phyloP scores from a whole-genome alignment of 768 basidiomycete genomes.

The Hygrophoropsis aurantiaca region DNA sequence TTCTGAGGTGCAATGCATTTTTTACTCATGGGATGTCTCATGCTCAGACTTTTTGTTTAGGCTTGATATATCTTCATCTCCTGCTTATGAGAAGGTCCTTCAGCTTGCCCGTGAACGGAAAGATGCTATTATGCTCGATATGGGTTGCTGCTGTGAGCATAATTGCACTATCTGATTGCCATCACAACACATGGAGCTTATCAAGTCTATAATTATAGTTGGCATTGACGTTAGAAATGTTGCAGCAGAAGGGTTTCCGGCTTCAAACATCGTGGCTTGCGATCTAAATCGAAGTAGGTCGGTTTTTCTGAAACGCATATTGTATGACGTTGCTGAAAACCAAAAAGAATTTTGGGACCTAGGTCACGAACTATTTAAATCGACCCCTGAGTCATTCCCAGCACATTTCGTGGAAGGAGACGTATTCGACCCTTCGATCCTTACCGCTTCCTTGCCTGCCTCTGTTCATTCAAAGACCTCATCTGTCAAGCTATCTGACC shows the following conservation, averaged over 20 bases:
- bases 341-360: conserved; percentile 52
- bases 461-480: conserved; percentile 19
- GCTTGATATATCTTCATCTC: neutral
- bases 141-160: conserved; percentile 45
- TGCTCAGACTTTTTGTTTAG: neutral
- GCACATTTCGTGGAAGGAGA: conserved; percentile 56
- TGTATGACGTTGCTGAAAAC: neutral
- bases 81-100: conserved; percentile 26
- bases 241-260: conserved; percentile 42
- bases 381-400: conserved; percentile 52
- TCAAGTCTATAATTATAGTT: conserved; percentile 6
- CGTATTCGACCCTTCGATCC: conserved; percentile 44
- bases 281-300: conserved; percentile 40
- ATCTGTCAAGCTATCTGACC: conserved; percentile 26
- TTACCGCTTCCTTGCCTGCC: conserved; percentile 34
- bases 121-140: conserved; percentile 41
- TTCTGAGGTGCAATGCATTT: conserved; percentile 15
- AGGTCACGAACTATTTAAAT: conserved; percentile 62
- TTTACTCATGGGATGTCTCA: too few species aligned
- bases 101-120: conserved; percentile 35
- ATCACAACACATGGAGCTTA: conserved; percentile 1
- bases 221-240: conserved; percentile 39
- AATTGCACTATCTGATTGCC: neutral
- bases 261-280: conserved; percentile 35
- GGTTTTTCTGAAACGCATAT: neutral